Percentiles rank a stretch among this genome's conserved stretches.
phyloP scores from a whole-genome alignment of 176 grass and related monocot species.

The Oryza meyeriana region DNA sequence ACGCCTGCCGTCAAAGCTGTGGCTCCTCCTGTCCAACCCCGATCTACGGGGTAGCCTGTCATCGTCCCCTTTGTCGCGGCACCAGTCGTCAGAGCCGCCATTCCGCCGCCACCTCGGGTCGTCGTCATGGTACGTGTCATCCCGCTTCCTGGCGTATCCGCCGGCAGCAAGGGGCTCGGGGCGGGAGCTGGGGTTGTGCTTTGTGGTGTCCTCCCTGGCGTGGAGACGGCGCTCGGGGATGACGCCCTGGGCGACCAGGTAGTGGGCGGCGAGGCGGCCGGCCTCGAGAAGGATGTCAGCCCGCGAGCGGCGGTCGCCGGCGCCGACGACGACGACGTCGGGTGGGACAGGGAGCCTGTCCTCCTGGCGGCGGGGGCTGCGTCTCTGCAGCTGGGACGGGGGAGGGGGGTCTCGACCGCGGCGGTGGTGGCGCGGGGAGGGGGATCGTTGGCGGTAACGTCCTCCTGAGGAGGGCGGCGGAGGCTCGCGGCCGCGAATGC shows the following conservation, averaged over 20 bases:
- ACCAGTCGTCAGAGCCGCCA: slow-evolving; percentile 20
- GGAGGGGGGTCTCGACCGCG: slow-evolving; percentile 16
- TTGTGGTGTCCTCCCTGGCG: slow-evolving; percentile 34
- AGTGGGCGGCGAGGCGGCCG: slow-evolving; percentile 56
- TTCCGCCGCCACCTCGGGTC: slow-evolving; percentile 34
- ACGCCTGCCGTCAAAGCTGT: slow-evolving; percentile 44
- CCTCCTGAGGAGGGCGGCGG: slow-evolving; percentile 16
- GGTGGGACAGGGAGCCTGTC: neutral
- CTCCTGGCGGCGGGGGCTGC: slow-evolving; percentile 29
- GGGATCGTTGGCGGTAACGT: slow-evolving; percentile 29
- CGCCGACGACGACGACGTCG: neutral
- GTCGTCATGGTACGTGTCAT: slow-evolving; percentile 19
- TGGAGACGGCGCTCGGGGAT: slow-evolving; percentile 45
- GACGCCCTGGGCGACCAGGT: slow-evolving; percentile 51
- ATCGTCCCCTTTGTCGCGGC: slow-evolving; percentile 26
- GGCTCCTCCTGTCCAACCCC: slow-evolving; percentile 47
- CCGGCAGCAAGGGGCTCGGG: neutral
- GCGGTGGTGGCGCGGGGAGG: slow-evolving; percentile 22
- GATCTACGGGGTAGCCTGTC: slow-evolving; percentile 31
- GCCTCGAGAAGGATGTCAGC: slow-evolving; percentile 50
- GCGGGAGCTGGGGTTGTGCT: slow-evolving; percentile 8
- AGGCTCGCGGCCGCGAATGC: slow-evolving; percentile 35
- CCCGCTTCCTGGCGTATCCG: slow-evolving; percentile 27
- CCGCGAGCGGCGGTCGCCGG: neutral
- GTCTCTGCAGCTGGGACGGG: neutral